These are phyloP conservation scores for Sporothrix curviconia DNA, from an alignment of 2,329 filamentous ascomycete species.

Conservation along the genomic window DNA sequence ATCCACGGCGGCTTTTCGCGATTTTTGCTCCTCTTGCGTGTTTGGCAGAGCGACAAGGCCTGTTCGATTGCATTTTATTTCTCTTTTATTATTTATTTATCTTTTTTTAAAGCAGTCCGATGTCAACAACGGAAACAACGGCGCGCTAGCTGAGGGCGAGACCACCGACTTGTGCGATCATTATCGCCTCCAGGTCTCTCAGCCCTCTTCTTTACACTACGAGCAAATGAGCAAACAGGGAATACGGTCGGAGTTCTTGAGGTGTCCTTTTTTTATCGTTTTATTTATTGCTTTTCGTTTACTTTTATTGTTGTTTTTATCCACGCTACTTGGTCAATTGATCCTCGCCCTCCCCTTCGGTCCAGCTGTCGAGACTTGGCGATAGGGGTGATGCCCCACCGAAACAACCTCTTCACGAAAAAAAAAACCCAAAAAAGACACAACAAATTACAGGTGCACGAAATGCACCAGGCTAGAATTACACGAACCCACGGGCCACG, in stretches of 20 bases:
- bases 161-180: too few relatives aligned
- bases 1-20: neutral
- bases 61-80: conserved; percentile 3
- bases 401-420: neutral
- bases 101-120: neutral
- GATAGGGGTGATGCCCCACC: too few relatives aligned
- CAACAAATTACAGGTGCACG: neutral
- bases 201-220: conserved; percentile 6
- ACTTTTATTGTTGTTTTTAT: neutral
- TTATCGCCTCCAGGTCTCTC: neutral
- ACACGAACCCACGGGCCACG: too few relatives aligned
- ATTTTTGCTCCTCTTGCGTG: neutral
- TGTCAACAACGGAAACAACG: neutral
- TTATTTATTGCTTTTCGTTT: conserved; percentile 9
- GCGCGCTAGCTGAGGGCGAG: neutral
- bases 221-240: conserved; percentile 12
- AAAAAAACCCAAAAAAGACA: neutral
- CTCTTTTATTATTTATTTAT: neutral
- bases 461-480: neutral
- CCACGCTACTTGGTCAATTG: neutral
- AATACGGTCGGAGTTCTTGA: conserved; percentile 12
- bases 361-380: too few relatives aligned
- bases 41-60: neutral
- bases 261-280: conserved; percentile 14
- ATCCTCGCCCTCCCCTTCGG: too few relatives aligned